Evolutionary conservation across 345 rosid species (phyloP).

Genomic region (Sonneratia caseolaris): DNA sequence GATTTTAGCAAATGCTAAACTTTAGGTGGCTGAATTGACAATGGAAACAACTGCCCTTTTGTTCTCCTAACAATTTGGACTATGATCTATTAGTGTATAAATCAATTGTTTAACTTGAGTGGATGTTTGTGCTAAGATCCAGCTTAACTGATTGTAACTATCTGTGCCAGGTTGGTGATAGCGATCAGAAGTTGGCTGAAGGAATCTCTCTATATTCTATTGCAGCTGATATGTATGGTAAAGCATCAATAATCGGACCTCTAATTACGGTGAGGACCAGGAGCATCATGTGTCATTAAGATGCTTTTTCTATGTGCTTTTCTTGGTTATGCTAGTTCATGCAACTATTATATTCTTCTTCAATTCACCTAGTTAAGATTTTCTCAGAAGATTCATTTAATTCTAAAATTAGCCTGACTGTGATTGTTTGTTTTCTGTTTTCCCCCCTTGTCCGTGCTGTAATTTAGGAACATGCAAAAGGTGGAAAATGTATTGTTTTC

Average conservation of each 20-base stretch:
- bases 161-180: slow-evolving; percentile 76
- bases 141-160: neutral
- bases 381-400: neutral
- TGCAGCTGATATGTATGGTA: slow-evolving; percentile 38
- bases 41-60: neutral
- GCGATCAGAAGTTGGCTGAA: slow-evolving; percentile 81
- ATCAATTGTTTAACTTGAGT: neutral
- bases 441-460: neutral
- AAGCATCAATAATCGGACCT: slow-evolving; percentile 74
- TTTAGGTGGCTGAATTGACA: neutral
- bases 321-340: too few species aligned
- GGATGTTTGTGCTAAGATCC: neutral
- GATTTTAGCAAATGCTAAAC: neutral
- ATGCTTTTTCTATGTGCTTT: neutral
- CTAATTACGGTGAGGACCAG: slow-evolving; percentile 50
- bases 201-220: slow-evolving; percentile 75
- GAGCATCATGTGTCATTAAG: neutral
- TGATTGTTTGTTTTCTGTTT: slow-evolving; percentile 1
- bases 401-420: neutral
- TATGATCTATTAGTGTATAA: neutral
- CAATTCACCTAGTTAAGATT: neutral
- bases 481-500: slow-evolving; percentile 92
- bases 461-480: slow-evolving; percentile 78
- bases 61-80: neutral
- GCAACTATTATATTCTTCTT: neutral